Conservation (phyloP, 1,139 yeast species). For the Scheffersomyces lignicola region DNA sequence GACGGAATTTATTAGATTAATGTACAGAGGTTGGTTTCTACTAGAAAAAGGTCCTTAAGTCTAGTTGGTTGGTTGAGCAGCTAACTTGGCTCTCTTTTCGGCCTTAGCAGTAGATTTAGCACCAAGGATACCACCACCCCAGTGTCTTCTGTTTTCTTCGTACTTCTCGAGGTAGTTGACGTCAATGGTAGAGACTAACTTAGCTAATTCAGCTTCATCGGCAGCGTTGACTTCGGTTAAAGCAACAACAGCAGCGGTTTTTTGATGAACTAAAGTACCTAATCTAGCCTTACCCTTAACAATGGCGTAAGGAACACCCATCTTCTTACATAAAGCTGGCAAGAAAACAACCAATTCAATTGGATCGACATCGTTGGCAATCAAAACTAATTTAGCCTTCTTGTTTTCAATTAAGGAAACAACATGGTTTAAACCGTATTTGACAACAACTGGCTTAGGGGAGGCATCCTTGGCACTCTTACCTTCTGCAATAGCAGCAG, state of each 20-base stretch:
- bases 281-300: slow-evolving; percentile 98
- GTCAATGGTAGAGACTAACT: slow-evolving; percentile 87
- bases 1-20: too few relatives aligned
- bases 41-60: too few relatives aligned
- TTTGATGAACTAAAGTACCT: slow-evolving; percentile 94
- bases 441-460: slow-evolving; percentile 91
- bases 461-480: slow-evolving; percentile 93
- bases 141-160: slow-evolving; percentile 95
- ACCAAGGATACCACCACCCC: slow-evolving; percentile 99
- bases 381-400: slow-evolving; percentile 92
- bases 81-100: slow-evolving; percentile 45
- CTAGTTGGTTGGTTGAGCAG: slow-evolving; percentile 19
- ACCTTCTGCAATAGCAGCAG: slow-evolving; percentile 97
- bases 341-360: slow-evolving; percentile 92
- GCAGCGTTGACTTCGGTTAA: slow-evolving; percentile 90
- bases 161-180: slow-evolving; percentile 89
- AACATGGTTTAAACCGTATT: slow-evolving; percentile 97
- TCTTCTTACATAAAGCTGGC: slow-evolving; percentile 98
- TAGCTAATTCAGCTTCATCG: slow-evolving; percentile 93
- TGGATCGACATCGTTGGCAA: slow-evolving; percentile 98
- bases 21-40: too few relatives aligned
- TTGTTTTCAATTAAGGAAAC: slow-evolving; percentile 94
- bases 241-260: slow-evolving; percentile 96
- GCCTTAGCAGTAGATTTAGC: slow-evolving; percentile 81
- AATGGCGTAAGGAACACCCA: slow-evolving; percentile 98